Percentiles rank a stretch among this genome's conserved stretches.
Evolutionary conservation across 257 asterid species (phyloP).

Genomic region (Nicotiana noctiflora): DNA sequence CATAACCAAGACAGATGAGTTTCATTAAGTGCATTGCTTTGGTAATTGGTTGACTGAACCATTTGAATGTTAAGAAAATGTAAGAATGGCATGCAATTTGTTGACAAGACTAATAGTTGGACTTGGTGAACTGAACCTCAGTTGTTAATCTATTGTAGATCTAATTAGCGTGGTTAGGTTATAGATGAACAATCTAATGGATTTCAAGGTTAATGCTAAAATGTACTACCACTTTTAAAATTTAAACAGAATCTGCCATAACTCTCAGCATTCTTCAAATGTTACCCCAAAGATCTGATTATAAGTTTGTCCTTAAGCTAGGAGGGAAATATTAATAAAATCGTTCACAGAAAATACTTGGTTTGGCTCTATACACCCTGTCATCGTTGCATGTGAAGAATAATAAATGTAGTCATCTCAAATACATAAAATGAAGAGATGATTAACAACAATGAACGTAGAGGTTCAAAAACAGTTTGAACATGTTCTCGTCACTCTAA

Average conservation of each 20-base stretch:
- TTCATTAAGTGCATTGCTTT: not conserved
- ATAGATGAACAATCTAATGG: slow-evolving; percentile 1
- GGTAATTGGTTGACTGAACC: not conserved
- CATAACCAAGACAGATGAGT: not conserved
- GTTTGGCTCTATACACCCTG: not conserved
- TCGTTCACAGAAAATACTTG: not conserved
- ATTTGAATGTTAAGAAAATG: not conserved
- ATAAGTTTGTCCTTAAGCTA: not conserved
- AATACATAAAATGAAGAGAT: not conserved
- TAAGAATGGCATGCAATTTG: not conserved
- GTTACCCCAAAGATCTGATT: not conserved
- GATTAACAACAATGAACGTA: not conserved
- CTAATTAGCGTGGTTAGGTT: not conserved
- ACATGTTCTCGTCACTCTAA: not conserved
- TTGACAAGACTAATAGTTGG: not conserved
- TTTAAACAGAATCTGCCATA: not conserved
- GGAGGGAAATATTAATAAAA: not conserved
- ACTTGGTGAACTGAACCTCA: not conserved
- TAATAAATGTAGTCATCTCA: not conserved
- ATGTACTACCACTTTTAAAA: not conserved
- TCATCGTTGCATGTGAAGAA: not conserved
- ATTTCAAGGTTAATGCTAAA: not conserved
- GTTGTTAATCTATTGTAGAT: not conserved
- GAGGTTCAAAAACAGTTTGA: not conserved
- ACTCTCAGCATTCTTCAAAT: not conserved